These are phyloP conservation scores for Dichotomocladium elegans DNA, from an alignment of 371 early-diverging fungal species.

Conservation along the genomic window DNA sequence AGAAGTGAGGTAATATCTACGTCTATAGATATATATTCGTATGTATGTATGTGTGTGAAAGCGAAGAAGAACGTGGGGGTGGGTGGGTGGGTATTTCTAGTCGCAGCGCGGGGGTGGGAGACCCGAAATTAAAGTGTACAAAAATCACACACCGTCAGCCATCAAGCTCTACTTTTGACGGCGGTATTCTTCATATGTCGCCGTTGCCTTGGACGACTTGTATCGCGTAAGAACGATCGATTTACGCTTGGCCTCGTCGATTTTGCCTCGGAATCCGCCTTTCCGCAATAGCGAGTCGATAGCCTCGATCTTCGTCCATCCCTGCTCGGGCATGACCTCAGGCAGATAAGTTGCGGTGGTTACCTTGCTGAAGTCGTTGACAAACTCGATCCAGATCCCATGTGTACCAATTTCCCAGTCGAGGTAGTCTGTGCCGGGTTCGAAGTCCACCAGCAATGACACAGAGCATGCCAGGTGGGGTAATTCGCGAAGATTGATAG, in stretches of 20 bases:
- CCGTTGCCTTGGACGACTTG: slow-evolving; percentile 64
- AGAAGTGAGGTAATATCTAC: no score
- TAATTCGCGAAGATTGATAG: slow-evolving; percentile 68
- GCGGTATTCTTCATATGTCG: slow-evolving; percentile 64
- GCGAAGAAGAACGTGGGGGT: not conserved
- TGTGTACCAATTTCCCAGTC: slow-evolving; percentile 93
- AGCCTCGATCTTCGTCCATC: slow-evolving; percentile 83
- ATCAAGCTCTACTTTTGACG: not conserved
- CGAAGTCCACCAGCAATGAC: slow-evolving; percentile 85
- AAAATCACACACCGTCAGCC: not conserved
- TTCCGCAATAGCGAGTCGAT: slow-evolving; percentile 84
- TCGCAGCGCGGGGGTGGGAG: no score
- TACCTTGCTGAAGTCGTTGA: slow-evolving; percentile 40
- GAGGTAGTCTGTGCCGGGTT: slow-evolving; percentile 61
- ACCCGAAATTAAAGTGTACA: not conserved
- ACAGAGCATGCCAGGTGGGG: slow-evolving; percentile 69
- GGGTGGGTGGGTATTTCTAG: not conserved
- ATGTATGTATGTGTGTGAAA: not conserved
- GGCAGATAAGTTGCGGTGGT: slow-evolving; percentile 88
- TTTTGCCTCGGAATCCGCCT: slow-evolving; percentile 67
- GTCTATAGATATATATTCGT: no score
- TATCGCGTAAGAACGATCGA: slow-evolving; percentile 76
- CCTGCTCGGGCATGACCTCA: slow-evolving; percentile 70
- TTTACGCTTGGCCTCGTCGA: slow-evolving; percentile 54
- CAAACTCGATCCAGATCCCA: slow-evolving; percentile 91